Evolutionary conservation across 345 rosid species (phyloP).

Genomic region (Moricandia moricandioides): DNA sequence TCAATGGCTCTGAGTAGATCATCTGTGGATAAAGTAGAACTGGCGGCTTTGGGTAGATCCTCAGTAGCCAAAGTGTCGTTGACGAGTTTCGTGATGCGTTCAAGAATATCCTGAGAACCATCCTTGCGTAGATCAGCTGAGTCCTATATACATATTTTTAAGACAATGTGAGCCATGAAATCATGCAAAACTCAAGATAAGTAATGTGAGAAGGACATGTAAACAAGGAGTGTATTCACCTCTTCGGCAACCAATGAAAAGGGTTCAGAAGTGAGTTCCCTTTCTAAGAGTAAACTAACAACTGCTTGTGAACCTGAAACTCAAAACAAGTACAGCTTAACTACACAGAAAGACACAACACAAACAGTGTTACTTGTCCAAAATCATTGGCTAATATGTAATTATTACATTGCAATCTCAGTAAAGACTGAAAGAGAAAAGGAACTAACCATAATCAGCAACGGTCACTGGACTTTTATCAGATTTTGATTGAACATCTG

Average conservation of each 20-base stretch:
- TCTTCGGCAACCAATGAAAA: constrained; percentile 94
- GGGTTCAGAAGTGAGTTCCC: constrained; percentile 64
- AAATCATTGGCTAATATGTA: not conserved
- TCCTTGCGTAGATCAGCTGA: constrained; percentile 72
- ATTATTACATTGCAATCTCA: not conserved
- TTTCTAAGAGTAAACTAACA: constrained; percentile 70
- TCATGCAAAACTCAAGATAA: not conserved
- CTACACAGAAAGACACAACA: not conserved
- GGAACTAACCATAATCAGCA: constrained; percentile 86
- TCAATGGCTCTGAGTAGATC: constrained; percentile 77
- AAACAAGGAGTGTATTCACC: constrained; percentile 43
- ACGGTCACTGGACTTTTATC: constrained; percentile 94
- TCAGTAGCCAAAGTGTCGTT: constrained; percentile 69
- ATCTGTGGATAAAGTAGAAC: constrained; percentile 59
- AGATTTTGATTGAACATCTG: constrained; percentile 87
- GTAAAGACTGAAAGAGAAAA: not conserved
- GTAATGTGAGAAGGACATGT: not conserved
- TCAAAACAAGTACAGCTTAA: not conserved
- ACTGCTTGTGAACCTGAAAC: constrained; percentile 88
- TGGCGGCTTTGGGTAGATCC: constrained; percentile 62
- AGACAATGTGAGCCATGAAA: constrained; percentile 17
- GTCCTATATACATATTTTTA: constrained; percentile 49
- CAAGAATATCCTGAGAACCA: constrained; percentile 55
- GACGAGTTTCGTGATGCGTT: constrained; percentile 76
- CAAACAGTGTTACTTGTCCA: not conserved